Evolutionary conservation across 2,329 filamentous ascomycete genomes (phyloP).

Genomic region (Calonectria multiphialidica): DNA sequence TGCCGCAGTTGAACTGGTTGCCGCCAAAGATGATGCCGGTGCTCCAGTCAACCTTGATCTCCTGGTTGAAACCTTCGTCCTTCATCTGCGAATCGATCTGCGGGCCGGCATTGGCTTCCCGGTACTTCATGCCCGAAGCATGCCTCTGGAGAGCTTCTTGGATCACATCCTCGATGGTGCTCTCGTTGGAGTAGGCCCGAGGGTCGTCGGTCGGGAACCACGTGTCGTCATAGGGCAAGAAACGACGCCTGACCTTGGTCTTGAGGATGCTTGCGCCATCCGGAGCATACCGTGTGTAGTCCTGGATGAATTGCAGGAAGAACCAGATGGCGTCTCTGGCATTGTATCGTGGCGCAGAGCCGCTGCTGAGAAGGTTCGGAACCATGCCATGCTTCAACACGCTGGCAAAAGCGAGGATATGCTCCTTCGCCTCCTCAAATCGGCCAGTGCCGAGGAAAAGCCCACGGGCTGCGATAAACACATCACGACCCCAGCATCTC

Average conservation of each 20-base stretch:
- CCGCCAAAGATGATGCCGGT: constrained; percentile 91
- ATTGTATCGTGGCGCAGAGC: constrained; percentile 91
- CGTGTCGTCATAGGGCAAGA: constrained; percentile 94
- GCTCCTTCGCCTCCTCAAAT: constrained; percentile 89
- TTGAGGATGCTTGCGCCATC: constrained; percentile 80
- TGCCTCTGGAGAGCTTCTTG: constrained; percentile 95
- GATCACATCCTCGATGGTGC: constrained; percentile 88
- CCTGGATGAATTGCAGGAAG: constrained; percentile 95
- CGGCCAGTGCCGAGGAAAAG: constrained; percentile 92
- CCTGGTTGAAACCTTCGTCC: constrained; percentile 90
- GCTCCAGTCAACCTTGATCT: constrained; percentile 93
- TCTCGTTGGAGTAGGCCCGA: constrained; percentile 86
- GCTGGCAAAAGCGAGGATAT: constrained; percentile 94
- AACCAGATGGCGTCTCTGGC: constrained; percentile 98
- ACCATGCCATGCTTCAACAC: constrained; percentile 99
- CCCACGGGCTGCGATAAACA: constrained; percentile 94
- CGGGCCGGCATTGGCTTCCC: constrained; percentile 93
- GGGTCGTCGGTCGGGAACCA: constrained; percentile 89
- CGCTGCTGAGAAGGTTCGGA: constrained; percentile 90
- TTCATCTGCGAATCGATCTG: constrained; percentile 94
- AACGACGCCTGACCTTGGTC: constrained; percentile 83
- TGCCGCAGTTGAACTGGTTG: constrained; percentile 94
- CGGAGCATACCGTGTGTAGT: constrained; percentile 87
- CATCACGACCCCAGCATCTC: constrained; percentile 95
- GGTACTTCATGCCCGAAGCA: constrained; percentile 89